Evolutionary conservation across 352 stramenopile genomes (phyloP).

Genomic region (Pythium aristosporum): DNA sequence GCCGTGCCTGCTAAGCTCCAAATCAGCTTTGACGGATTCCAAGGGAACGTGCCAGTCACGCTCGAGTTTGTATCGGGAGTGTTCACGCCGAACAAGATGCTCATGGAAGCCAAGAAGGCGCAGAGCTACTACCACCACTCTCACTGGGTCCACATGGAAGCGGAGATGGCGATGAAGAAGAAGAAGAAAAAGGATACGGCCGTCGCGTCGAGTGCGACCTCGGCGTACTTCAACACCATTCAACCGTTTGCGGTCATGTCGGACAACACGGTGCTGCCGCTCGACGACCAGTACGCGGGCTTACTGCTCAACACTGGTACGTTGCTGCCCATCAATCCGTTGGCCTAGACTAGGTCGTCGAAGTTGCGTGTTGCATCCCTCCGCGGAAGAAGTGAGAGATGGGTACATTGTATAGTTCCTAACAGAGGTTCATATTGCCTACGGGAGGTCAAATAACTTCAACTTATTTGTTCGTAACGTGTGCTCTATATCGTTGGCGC

Average conservation of each 20-base stretch:
- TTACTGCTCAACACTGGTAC: slow-evolving; percentile 7
- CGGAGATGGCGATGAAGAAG: slow-evolving; percentile 25
- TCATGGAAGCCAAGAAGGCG: slow-evolving; percentile 23
- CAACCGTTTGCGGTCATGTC: slow-evolving; percentile 31
- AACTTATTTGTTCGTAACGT: not conserved
- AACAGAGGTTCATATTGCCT: slow-evolving; percentile 4
- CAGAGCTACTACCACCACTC: slow-evolving; percentile 14
- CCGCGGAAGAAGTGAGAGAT: not conserved
- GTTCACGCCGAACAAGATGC: slow-evolving; percentile 25
- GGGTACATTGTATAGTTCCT: slow-evolving; percentile 16
- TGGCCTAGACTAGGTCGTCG: slow-evolving; percentile 13
- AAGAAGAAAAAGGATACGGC: slow-evolving; percentile 27
- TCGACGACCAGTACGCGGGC: slow-evolving; percentile 33
- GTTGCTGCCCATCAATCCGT: slow-evolving; percentile 30
- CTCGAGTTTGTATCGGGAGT: slow-evolving; percentile 30
- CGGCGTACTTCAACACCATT: slow-evolving; percentile 33
- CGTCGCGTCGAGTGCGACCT: slow-evolving; percentile 18
- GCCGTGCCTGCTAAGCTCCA: slow-evolving; percentile 27
- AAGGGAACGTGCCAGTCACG: slow-evolving; percentile 24
- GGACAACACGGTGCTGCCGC: slow-evolving; percentile 25
- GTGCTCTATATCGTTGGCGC: no score
- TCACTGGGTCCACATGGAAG: slow-evolving; percentile 28
- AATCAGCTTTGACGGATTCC: slow-evolving; percentile 27
- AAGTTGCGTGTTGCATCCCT: not conserved
- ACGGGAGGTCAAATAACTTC: slow-evolving; percentile 16